These are phyloP conservation scores for Trichomonas gallinae DNA, from an alignment of 208 protist genomes.

Conservation along the genomic window DNA sequence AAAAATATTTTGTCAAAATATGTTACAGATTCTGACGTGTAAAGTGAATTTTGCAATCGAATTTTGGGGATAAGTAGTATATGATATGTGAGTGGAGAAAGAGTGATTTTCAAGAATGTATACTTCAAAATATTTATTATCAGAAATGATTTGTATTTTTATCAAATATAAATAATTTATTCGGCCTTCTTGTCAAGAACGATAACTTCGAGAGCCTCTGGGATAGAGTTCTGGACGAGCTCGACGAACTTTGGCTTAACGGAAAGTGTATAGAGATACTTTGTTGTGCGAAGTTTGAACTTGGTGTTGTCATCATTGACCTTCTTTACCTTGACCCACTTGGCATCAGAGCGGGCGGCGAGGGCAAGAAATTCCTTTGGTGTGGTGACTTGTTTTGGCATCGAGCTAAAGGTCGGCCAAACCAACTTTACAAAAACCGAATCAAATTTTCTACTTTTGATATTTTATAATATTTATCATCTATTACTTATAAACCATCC, in stretches of 20 bases:
- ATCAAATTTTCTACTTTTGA: neutral
- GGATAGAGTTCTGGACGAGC: neutral
- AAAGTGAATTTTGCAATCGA: no score
- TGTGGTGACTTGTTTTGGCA: neutral
- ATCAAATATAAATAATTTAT: neutral
- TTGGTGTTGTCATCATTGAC: neutral
- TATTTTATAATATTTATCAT: no score
- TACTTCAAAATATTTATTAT: neutral
- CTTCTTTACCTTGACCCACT: conserved; percentile 7
- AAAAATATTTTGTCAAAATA: no score
- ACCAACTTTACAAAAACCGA: neutral
- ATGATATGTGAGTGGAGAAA: no score
- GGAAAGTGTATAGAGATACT: neutral
- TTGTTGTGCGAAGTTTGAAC: neutral
- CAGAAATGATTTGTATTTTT: neutral
- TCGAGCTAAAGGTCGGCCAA: neutral
- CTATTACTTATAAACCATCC: no score
- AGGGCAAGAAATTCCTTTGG: neutral
- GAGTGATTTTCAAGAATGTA: no score
- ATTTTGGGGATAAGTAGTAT: no score
- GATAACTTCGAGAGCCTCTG: neutral
- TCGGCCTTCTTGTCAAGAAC: neutral
- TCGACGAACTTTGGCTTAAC: neutral
- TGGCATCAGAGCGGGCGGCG: neutral
- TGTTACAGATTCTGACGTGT: no score